Conservation (phyloP, 2,329 filamentous ascomycete species). For the Pyrenophora teres region DNA sequence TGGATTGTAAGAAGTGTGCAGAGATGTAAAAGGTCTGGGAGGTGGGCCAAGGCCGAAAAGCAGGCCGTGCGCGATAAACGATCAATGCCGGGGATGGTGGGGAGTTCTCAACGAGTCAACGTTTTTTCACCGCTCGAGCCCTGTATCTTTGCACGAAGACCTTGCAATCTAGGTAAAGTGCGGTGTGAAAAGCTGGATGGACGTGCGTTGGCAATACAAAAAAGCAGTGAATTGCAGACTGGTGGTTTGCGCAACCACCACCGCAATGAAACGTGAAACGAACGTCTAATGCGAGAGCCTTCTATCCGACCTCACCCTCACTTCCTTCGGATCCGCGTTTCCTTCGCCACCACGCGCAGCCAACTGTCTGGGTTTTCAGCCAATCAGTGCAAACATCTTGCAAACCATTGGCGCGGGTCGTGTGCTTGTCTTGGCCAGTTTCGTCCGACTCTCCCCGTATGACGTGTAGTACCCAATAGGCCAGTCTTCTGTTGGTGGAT, state of each 20-base stretch:
- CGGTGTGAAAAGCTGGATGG: conserved; percentile 6
- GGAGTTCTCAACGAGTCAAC: conserved; percentile 12
- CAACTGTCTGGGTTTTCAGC: not conserved
- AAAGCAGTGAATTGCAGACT: not conserved
- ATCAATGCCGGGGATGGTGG: conserved; percentile 18
- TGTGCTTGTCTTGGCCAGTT: conserved; percentile 17
- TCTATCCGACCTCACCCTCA: not conserved
- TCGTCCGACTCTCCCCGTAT: conserved; percentile 27
- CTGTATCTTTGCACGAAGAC: conserved; percentile 2
- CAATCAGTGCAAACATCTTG: conserved; percentile 14
- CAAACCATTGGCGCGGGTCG: conserved; percentile 9
- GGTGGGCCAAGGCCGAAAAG: conserved; percentile 22
- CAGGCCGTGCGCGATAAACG: conserved; percentile 24
- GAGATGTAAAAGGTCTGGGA: conserved; percentile 18
- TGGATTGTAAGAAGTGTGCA: conserved; percentile 5
- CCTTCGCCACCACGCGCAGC: conserved; percentile 17
- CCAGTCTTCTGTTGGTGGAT: conserved; percentile 8
- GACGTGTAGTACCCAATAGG: conserved; percentile 16
- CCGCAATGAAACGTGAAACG: conserved; percentile 2
- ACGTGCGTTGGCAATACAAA: conserved; percentile 8
- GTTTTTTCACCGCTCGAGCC: conserved; percentile 17
- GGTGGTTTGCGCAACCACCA: not conserved
- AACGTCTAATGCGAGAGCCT: conserved; percentile 1
- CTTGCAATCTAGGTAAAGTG: not conserved
- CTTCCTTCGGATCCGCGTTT: conserved; percentile 8